Evolutionary conservation across 2,329 filamentous ascomycete genomes (phyloP).

Genomic region (Pestalotiopsis sp.): DNA sequence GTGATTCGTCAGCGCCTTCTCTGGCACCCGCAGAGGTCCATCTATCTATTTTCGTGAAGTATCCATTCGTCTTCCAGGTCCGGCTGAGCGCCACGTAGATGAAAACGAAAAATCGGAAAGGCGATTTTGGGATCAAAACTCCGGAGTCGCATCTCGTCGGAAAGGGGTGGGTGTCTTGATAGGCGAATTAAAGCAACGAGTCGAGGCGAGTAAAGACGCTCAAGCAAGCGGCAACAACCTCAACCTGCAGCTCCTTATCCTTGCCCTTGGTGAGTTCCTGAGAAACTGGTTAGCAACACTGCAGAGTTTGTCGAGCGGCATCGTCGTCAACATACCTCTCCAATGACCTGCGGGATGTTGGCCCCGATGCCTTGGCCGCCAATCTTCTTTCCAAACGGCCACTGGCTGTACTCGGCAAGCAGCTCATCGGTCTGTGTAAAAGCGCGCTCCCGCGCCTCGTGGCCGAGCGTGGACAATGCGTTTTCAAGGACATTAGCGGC

Average conservation of each 20-base stretch:
- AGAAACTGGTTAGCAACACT: slow-evolving; percentile 7
- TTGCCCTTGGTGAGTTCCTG: slow-evolving; percentile 81
- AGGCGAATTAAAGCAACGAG: slow-evolving; percentile 73
- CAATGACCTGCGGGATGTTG: slow-evolving; percentile 84
- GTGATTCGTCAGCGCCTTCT: background rate
- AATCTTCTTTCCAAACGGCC: slow-evolving; percentile 88
- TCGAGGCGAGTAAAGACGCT: slow-evolving; percentile 98
- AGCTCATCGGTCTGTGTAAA: slow-evolving; percentile 98
- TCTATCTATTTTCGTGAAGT: slow-evolving; percentile 1
- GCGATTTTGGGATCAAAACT: background rate
- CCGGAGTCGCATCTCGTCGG: background rate
- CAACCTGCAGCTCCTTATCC: slow-evolving; percentile 93
- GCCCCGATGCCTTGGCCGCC: slow-evolving; percentile 82
- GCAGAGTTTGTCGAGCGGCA: background rate
- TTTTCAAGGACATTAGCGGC: slow-evolving; percentile 98
- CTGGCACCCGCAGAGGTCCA: background rate
- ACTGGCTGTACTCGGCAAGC: slow-evolving; percentile 91
- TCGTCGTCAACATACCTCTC: slow-evolving; percentile 56
- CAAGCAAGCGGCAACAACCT: slow-evolving; percentile 94
- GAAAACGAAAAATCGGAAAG: background rate
- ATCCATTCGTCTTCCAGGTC: background rate
- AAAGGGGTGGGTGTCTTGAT: background rate
- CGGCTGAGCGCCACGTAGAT: background rate
- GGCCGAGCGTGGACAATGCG: slow-evolving; percentile 88
- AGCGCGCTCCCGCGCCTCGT: slow-evolving; percentile 90